phyloP scores from a whole-genome alignment of 352 stramenopile genomes.

The Albugo laibachii region DNA sequence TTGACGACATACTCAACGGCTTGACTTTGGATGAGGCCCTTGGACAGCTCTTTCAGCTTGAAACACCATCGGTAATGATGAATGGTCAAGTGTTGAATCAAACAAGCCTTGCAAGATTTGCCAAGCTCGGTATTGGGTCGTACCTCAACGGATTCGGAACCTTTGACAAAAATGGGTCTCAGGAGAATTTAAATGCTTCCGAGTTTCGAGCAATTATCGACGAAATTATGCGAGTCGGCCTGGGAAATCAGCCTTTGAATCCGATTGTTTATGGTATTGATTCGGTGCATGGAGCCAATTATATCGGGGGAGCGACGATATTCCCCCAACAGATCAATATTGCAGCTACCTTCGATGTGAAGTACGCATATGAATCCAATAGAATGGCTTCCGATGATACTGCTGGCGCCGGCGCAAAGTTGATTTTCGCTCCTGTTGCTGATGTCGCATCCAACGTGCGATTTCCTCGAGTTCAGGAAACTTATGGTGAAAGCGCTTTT shows the following conservation, averaged over 20 bases:
- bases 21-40: no score
- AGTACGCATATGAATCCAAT: slow-evolving; percentile 48
- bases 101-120: slow-evolving; percentile 30
- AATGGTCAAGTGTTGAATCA: slow-evolving; percentile 20
- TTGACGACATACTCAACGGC: no score
- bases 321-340: slow-evolving; percentile 78
- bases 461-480: slow-evolving; percentile 85
- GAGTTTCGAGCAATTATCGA: slow-evolving; percentile 42
- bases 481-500: slow-evolving; percentile 83
- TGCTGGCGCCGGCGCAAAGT: slow-evolving; percentile 68
- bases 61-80: no score
- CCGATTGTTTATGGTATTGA: slow-evolving; percentile 80
- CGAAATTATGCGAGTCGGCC: slow-evolving; percentile 56
- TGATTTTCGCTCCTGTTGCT: slow-evolving; percentile 82
- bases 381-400: slow-evolving; percentile 71
- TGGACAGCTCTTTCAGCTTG: no score
- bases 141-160: slow-evolving; percentile 36
- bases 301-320: slow-evolving; percentile 60
- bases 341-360: slow-evolving; percentile 75
- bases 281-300: slow-evolving; percentile 81
- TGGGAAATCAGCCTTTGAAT: slow-evolving; percentile 19
- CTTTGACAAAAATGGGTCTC: slow-evolving; percentile 27
- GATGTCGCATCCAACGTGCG: slow-evolving; percentile 58
- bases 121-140: slow-evolving; percentile 57
- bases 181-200: slow-evolving; percentile 5